These are phyloP conservation scores for Botrytis tulipae DNA, from an alignment of 2,329 filamentous ascomycete genomes.

Conservation along the genomic window DNA sequence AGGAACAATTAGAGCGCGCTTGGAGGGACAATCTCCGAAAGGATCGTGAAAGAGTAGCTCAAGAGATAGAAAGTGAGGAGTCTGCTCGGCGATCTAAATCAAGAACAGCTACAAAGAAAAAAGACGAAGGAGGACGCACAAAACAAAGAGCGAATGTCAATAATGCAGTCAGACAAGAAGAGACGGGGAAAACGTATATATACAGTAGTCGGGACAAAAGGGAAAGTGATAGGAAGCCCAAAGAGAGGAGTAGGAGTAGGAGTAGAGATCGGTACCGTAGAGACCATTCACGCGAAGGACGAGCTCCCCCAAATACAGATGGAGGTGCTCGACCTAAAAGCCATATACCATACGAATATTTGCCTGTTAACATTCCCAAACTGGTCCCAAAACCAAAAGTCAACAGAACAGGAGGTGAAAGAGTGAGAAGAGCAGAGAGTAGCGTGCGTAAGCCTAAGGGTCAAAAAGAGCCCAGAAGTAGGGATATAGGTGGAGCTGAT, in stretches of 20 bases:
- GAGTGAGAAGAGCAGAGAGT: too few species aligned
- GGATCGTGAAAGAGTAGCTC: not conserved
- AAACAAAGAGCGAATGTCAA: too few species aligned
- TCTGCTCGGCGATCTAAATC: not conserved
- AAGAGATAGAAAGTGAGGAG: accelerated
- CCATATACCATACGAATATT: not conserved
- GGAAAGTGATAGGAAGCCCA: accelerated
- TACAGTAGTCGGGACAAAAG: too few species aligned
- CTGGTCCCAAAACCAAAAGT: too few species aligned
- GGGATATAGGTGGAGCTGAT: too few species aligned
- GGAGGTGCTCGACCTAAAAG: not conserved
- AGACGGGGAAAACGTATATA: too few species aligned
- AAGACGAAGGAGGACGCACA: not conserved
- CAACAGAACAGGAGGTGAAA: too few species aligned
- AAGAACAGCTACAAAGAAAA: not conserved
- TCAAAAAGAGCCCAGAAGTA: too few species aligned
- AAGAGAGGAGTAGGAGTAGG: not conserved
- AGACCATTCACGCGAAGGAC: not conserved
- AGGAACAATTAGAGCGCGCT: not conserved
- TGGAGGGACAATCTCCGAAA: not conserved
- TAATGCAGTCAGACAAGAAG: too few species aligned
- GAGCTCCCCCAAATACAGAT: not conserved
- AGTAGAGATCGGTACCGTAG: not conserved
- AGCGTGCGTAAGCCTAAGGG: too few species aligned
- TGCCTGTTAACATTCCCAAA: too few species aligned